Conservation (phyloP, 371 early-diverging fungal genomes). For the Dichotomocladium elegans region DNA sequence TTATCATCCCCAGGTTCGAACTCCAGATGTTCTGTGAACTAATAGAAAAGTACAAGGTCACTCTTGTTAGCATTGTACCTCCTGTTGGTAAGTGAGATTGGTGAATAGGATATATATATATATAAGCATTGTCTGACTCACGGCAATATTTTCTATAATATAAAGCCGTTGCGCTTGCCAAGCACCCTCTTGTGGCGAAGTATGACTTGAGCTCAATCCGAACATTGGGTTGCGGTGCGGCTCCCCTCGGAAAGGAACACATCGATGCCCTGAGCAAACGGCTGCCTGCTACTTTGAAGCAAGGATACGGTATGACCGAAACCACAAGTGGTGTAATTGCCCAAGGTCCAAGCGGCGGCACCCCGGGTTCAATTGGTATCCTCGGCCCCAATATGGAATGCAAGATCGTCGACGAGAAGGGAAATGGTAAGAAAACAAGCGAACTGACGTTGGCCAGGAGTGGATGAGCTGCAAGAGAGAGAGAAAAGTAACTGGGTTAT, state of each 20-base stretch:
- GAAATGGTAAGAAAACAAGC: too few relatives aligned
- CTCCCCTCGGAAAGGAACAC: conserved; percentile 70
- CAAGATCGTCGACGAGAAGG: conserved; percentile 59
- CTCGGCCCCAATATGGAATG: conserved; percentile 66
- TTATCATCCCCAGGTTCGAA: conserved; percentile 67
- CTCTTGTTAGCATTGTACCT: conserved; percentile 74
- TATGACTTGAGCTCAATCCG: conserved; percentile 65
- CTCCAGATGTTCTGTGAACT: conserved; percentile 49
- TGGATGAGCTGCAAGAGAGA: too few relatives aligned
- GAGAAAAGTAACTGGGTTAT: too few relatives aligned
- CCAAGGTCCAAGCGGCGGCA: conserved; percentile 10
- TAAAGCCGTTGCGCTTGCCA: conserved; percentile 55
- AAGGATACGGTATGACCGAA: conserved; percentile 79
- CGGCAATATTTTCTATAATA: background rate
- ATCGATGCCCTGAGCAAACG: conserved; percentile 40
- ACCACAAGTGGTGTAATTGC: conserved; percentile 34
- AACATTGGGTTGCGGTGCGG: conserved; percentile 72
- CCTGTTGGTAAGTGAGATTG: conserved; percentile 51
- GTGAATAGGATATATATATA: too few relatives aligned
- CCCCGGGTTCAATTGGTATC: conserved; percentile 56
- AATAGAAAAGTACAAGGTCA: conserved; percentile 67
- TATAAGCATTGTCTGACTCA: background rate
- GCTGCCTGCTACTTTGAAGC: conserved; percentile 52
- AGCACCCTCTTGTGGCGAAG: conserved; percentile 62
- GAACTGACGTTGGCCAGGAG: too few relatives aligned